Percentiles rank a stretch among this genome's conserved stretches.
Conservation (phyloP, 2,329 filamentous ascomycete species). For the Beauveria medogensis region DNA sequence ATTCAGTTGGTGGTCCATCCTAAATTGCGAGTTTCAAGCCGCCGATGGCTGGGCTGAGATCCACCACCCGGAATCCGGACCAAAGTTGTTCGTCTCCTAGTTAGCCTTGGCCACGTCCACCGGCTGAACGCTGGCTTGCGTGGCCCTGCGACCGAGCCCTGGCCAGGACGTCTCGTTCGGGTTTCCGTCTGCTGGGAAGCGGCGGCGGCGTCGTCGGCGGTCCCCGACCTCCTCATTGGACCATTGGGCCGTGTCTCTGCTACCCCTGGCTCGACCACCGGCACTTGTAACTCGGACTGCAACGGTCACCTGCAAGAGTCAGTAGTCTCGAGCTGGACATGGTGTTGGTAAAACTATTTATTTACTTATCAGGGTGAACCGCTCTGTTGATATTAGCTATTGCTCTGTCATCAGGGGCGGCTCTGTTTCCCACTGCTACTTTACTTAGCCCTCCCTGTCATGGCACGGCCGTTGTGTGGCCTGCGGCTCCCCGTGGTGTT, state of each 20-base stretch:
- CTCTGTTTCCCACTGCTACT: no score
- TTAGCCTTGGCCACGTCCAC: background rate
- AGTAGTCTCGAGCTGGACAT: background rate
- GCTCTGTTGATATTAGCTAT: no score
- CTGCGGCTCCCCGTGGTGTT: no score
- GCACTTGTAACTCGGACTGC: background rate
- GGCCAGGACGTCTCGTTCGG: background rate
- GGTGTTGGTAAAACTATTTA: no score
- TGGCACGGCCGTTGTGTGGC: no score
- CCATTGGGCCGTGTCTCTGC: background rate
- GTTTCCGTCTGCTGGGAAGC: background rate
- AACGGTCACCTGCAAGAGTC: background rate
- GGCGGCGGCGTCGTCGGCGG: background rate
- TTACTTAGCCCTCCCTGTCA: no score
- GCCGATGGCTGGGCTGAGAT: constrained; percentile 5
- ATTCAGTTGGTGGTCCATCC: background rate
- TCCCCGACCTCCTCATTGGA: background rate
- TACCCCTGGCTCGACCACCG: background rate
- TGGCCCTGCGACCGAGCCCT: background rate
- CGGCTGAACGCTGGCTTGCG: constrained; percentile 4
- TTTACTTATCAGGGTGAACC: no score
- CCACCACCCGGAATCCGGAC: constrained; percentile 9
- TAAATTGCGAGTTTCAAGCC: background rate
- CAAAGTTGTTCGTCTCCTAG: background rate
- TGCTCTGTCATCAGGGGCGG: no score